Evolutionary conservation across 257 asterid species (phyloP).

Genomic region (Gardenia jasminoides): DNA sequence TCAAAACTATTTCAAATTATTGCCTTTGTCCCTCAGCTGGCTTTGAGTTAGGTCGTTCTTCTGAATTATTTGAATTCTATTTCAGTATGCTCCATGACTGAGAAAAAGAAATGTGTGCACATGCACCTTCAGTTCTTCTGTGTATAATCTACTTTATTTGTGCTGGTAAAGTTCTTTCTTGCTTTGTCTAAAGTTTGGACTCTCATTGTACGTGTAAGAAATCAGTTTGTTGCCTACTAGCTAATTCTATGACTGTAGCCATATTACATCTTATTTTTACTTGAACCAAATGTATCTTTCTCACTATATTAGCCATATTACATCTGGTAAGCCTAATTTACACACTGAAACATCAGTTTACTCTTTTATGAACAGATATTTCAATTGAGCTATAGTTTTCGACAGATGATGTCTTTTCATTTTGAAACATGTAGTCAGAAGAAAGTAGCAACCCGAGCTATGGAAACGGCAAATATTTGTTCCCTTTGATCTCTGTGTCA

Average conservation of each 20-base stretch:
- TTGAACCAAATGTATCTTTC: background rate
- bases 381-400: background rate
- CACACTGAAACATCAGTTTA: background rate
- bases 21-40: background rate
- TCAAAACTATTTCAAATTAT: too few relatives aligned
- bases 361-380: background rate
- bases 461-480: background rate
- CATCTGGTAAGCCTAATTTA: background rate
- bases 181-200: background rate
- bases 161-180: background rate
- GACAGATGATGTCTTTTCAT: background rate
- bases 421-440: background rate
- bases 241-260: background rate
- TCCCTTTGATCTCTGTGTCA: background rate
- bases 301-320: background rate
- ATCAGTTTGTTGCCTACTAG: too few relatives aligned
- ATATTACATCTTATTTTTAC: too few relatives aligned
- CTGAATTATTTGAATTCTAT: too few relatives aligned
- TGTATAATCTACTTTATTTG: background rate
- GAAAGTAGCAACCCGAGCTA: background rate
- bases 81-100: too few relatives aligned
- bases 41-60: conserved; percentile 39
- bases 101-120: background rate
- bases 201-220: background rate
- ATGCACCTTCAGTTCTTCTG: background rate